Evolutionary conservation across 352 stramenopile species (phyloP).

Genomic region (Hyphochytrium catenoides): DNA sequence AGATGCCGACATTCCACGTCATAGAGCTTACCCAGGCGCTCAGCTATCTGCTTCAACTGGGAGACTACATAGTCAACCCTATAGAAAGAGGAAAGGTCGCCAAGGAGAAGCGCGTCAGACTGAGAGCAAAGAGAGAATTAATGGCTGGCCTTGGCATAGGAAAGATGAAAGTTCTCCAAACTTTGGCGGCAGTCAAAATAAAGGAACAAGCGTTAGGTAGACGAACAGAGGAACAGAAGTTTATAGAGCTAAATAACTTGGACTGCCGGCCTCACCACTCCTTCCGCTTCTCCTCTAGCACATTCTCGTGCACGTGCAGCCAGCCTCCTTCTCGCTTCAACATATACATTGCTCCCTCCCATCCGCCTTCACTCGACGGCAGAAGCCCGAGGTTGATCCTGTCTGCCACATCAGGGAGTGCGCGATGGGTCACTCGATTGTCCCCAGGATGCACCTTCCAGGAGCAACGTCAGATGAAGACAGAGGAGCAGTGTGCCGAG

Average conservation of each 20-base stretch:
- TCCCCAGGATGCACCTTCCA: conserved; percentile 49
- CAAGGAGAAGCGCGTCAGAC: too few species aligned
- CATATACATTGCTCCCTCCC: conserved; percentile 67
- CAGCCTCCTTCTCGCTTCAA: conserved; percentile 63
- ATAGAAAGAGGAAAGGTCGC: too few species aligned
- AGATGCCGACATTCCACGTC: conserved; percentile 51
- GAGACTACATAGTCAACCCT: conserved; percentile 23
- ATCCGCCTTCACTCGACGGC: conserved; percentile 79
- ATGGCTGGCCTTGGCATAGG: too few species aligned
- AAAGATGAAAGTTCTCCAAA: too few species aligned
- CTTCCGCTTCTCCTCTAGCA: conserved; percentile 49
- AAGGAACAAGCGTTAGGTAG: too few species aligned
- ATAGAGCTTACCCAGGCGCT: conserved; percentile 26
- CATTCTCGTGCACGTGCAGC: conserved; percentile 90
- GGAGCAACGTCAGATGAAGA: too few species aligned
- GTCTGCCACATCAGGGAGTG: conserved; percentile 52
- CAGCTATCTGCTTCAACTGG: conserved; percentile 21
- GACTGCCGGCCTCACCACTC: conserved; percentile 16
- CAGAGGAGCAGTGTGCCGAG: too few species aligned
- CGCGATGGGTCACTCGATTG: conserved; percentile 47
- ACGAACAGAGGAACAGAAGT: too few species aligned
- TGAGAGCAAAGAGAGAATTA: too few species aligned
- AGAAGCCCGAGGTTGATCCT: conserved; percentile 82
- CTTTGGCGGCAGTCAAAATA: too few species aligned
- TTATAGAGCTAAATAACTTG: not conserved